phyloP scores from a whole-genome alignment of 257 asterid genomes.

The Nicotiana sylvestris region DNA sequence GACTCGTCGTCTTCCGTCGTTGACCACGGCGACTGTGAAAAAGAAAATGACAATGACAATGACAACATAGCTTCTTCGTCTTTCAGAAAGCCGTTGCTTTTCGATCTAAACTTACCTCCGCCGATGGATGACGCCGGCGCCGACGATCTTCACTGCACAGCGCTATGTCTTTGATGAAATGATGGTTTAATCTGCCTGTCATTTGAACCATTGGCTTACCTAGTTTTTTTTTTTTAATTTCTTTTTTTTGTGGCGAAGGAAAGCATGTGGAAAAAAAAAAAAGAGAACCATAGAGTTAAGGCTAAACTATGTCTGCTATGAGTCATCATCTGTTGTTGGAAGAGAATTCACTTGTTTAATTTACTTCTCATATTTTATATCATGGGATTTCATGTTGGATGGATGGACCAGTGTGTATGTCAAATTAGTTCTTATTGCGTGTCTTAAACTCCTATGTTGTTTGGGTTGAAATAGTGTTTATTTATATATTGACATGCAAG shows the following conservation, averaged over 20 bases:
- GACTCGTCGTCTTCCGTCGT: constrained; percentile 55
- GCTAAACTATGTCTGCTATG: constrained; percentile 22
- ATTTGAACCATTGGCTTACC: constrained; percentile 16
- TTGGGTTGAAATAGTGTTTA: background rate
- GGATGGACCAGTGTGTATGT: constrained; percentile 9
- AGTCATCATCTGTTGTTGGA: constrained; percentile 20
- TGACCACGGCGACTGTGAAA: constrained; percentile 41
- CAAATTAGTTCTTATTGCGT: background rate
- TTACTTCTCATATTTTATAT: constrained; percentile 12
- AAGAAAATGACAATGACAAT: constrained; percentile 37
- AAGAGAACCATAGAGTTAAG: constrained; percentile 19
- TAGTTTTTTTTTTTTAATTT: background rate
- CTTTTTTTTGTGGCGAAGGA: constrained; percentile 11
- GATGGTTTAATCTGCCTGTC: constrained; percentile 5
- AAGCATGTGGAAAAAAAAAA: background rate
- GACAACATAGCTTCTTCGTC: constrained; percentile 37
- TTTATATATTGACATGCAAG: background rate
- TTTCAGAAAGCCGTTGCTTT: constrained; percentile 33
- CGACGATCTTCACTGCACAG: constrained; percentile 21
- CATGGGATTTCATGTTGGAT: constrained; percentile 4
- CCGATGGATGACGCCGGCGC: constrained; percentile 30
- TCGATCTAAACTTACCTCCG: constrained; percentile 45
- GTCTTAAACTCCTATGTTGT: background rate
- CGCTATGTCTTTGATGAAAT: constrained; percentile 18
- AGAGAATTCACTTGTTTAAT: constrained; percentile 22